Conservation (phyloP, 1,284 basidiomycete genomes). For the Blastosporella zonata region DNA sequence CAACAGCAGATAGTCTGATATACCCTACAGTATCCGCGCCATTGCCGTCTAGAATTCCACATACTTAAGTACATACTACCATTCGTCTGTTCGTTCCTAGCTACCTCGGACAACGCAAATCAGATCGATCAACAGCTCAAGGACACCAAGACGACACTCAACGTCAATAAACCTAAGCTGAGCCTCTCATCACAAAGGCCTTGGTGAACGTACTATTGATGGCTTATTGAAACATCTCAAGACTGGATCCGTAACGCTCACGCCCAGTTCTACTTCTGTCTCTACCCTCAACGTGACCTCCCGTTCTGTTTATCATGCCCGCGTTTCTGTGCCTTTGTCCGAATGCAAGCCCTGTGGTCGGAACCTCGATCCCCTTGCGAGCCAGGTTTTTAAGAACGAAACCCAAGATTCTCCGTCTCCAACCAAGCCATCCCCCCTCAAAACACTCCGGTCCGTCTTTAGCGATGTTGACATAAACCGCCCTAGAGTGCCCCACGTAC, state of each 20-base stretch:
- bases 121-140: constrained; percentile 41
- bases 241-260: constrained; percentile 19
- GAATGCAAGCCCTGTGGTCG: not conserved
- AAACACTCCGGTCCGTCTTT: constrained; percentile 17
- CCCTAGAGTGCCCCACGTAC: constrained; percentile 6
- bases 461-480: constrained; percentile 22
- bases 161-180: constrained; percentile 48
- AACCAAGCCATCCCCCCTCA: constrained; percentile 4
- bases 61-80: too few species aligned
- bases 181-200: constrained; percentile 20
- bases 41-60: too few species aligned
- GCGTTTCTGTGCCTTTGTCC: not conserved
- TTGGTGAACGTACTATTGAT: constrained; percentile 34
- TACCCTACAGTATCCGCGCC: too few species aligned
- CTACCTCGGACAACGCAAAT: constrained; percentile 46
- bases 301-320: not conserved
- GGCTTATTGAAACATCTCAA: constrained; percentile 30
- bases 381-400: constrained; percentile 23
- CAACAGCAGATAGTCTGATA: too few species aligned
- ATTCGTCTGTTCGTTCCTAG: too few species aligned
- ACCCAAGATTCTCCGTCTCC: constrained; percentile 12
- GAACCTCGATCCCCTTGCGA: constrained; percentile 22
- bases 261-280: constrained; percentile 8
- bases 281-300: not conserved
- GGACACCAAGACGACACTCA: constrained; percentile 35